phyloP scores from a whole-genome alignment of 2,329 filamentous ascomycete species.

The Aspergillus sp. region DNA sequence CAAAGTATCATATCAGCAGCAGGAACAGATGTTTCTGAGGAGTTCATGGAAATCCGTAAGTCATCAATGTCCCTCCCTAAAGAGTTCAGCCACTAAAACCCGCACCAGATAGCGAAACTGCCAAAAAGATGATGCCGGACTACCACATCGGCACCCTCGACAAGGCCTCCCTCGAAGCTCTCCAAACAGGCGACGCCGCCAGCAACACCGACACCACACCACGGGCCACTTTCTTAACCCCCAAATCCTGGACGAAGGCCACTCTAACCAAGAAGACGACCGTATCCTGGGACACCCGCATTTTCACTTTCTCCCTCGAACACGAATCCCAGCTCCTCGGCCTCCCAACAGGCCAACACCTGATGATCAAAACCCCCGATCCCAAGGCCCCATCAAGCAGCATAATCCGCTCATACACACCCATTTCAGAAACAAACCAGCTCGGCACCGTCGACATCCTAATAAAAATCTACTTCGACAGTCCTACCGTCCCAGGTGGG shows the following conservation, averaged over 20 bases:
- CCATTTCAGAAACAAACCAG: slow-evolving; percentile 65
- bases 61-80: background rate
- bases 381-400: slow-evolving; percentile 59
- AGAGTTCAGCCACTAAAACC: background rate
- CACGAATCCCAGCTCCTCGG: slow-evolving; percentile 69
- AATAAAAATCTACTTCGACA: slow-evolving; percentile 77
- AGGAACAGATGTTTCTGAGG: slow-evolving; percentile 79
- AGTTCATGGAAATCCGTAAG: slow-evolving; percentile 84
- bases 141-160: slow-evolving; percentile 84
- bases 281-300: slow-evolving; percentile 73
- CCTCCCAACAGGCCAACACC: slow-evolving; percentile 79
- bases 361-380: slow-evolving; percentile 79
- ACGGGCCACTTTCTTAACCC: slow-evolving; percentile 66
- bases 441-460: slow-evolving; percentile 70
- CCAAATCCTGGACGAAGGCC: slow-evolving; percentile 72
- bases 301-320: slow-evolving; percentile 79
- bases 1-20: slow-evolving; percentile 80
- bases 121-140: slow-evolving; percentile 81
- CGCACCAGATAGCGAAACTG: slow-evolving; percentile 76
- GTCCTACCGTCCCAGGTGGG: slow-evolving; percentile 60
- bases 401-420: slow-evolving; percentile 85
- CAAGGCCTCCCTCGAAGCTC: slow-evolving; percentile 54
- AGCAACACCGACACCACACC: slow-evolving; percentile 40
- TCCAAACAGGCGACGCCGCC: slow-evolving; percentile 49
- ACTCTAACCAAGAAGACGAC: slow-evolving; percentile 66